phyloP scores from a whole-genome alignment of 352 stramenopile genomes.

The Phytopythium helicoides region DNA sequence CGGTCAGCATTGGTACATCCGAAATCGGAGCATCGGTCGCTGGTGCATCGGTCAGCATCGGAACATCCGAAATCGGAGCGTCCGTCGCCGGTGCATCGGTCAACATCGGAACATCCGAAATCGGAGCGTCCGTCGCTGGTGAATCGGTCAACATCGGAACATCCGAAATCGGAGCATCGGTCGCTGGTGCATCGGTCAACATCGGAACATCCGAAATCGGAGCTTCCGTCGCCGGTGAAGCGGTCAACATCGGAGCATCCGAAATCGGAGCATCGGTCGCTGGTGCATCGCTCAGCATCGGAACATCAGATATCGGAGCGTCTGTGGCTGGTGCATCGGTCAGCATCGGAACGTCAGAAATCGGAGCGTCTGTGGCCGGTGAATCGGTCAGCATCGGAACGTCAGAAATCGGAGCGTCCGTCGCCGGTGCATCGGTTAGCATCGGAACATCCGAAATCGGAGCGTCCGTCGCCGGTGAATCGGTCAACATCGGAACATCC shows the following conservation, averaged over 20 bases:
- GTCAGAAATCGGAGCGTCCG: conserved; percentile 6
- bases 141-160: not conserved
- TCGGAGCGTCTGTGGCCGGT: not conserved
- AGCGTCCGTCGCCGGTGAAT: not conserved
- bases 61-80: conserved; percentile 3
- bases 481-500: conserved; percentile 4
- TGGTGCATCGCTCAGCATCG: conserved; percentile 5
- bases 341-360: conserved; percentile 6
- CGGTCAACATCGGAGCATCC: conserved; percentile 7
- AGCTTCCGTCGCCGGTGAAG: conserved; percentile 11
- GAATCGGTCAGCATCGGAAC: conserved; percentile 4
- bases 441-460: not conserved
- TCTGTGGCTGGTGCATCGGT: not conserved
- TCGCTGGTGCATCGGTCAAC: not conserved
- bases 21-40: conserved; percentile 2
- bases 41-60: conserved; percentile 2
- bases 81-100: not conserved
- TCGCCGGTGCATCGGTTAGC: not conserved
- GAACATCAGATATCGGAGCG: conserved; percentile 4
- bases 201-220: conserved; percentile 7
- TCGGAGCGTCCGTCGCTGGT: conserved; percentile 3
- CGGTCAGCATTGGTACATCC: conserved; percentile 5
- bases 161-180: not conserved
- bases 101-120: conserved; percentile 5
- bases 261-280: not conserved